Base-by-base conservation (phyloP, 2,329 filamentous ascomycete genomes). In the Epichloe glyceriae region DNA sequence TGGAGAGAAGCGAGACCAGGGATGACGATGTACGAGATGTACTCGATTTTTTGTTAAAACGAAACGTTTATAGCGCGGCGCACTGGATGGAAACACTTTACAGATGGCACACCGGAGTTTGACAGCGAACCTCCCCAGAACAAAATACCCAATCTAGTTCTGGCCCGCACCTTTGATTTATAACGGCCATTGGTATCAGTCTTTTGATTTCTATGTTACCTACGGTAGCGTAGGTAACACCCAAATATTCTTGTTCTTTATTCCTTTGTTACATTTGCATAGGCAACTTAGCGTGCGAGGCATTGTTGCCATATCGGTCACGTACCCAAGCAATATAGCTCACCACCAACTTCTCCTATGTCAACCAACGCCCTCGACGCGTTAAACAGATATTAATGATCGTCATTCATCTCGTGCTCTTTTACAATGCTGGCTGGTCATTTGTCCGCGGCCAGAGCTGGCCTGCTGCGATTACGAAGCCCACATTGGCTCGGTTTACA, bases 31-130 rank as follows among this genome's bases (percentile, higher is more conserved):
- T 19, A 19, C 19, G 4, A 41, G 5, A 45, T 45, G 48, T 50
- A 45, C 48, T 39, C 11, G 12, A n/a, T 17, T n/a, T 37, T 26
- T 43, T 38, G 38, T 41, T 42, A 6, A 10, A 49, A 38, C 11
- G 20, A 17, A 44, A 49, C 20, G 8, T 49, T 49, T 40, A 44
- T 56, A 56, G 56, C 56, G 54, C 51, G 55, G 56, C 56, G 56
- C 52, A 57, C 50, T 48, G 39, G 56, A 50, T 53, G 22, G 34
- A 50, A 22, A 30, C 34, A 46, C n/a, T 43, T 26, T 5, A 43
- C 40, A 42, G 3, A 48, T 35, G 38, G 41, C 11, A 14, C 39
- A 34, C n/a, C 15, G 22, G 48, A 50, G 34, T 45, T 42, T n/a
- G 26, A 34, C 17, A 20, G 26, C 15, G 34, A 20, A 42, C 14